Evolutionary conservation across 768 basidiomycete species (phyloP), one percentile per base, ranked within the genome.

Genomic region (Phylloporus scabripes): DNA sequence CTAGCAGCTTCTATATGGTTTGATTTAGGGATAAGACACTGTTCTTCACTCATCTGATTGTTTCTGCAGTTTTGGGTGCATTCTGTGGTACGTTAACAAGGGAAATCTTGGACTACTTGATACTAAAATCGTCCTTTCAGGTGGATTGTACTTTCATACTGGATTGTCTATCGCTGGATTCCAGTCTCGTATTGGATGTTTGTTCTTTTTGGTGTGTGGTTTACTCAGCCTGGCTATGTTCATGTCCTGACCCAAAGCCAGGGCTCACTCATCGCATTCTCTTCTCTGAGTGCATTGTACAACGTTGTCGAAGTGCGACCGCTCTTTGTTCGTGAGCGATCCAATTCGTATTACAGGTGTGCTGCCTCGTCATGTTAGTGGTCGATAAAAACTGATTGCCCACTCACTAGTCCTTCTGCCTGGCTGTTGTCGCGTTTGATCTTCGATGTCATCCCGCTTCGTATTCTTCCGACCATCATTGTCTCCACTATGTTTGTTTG

Each of bases 211-310:
- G 59, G 88, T 88, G 55, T 20, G 64, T 58, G 23, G 31, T 31
- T 41, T 15, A 26, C 23, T 23, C 42, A 11, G 11, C 23, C 21
- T 38, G 17, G n/a, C 17, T 15, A 21, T 42, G 38, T 42, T 33
- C 24, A 14, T 17, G 21, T 28, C 40, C 59, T 58, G 14, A 59
- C 46, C 34, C 45, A 31, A 42, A 31, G 15, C 21, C 7, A 53
- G 89, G 88, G 93, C 29, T 83, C 92, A 12, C 76, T 97, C 23
- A 82, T 96, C 42, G 90, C 94, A 0, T 96, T 97, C 69, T 92
- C 90, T 1, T 80, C 90, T 3, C 71, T 97, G 37, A 94, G 92
- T 58, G 92, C 94, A 0, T 65, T 98, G 50, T 89, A 92, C 65
- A 93, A 94, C 53, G 75, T 96, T 39, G 82, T 93, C 2, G 85